A percentile compares a stretch with the other conserved stretches of the same genome.
These are phyloP conservation scores for Chenopodium quinoa DNA, from an alignment of 148 eudicot genomes.

Conservation along the genomic window DNA sequence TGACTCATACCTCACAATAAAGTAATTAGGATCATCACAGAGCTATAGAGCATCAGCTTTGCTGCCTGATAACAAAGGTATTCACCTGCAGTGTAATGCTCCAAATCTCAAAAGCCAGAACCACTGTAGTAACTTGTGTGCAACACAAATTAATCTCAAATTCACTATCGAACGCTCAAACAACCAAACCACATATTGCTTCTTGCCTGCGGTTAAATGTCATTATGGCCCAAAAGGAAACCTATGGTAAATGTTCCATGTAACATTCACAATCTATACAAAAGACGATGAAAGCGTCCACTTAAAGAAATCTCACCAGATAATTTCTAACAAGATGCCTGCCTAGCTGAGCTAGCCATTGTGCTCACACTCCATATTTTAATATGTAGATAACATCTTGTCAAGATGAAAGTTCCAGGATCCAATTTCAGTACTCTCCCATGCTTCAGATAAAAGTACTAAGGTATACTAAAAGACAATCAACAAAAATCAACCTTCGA, in stretches of 20 bases:
- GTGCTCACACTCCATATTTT: background rate
- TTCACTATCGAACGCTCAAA: background rate
- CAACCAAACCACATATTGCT: background rate
- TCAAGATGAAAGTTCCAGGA: background rate
- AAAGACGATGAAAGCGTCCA: background rate
- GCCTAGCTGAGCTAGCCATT: background rate
- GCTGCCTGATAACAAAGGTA: constrained; percentile 5
- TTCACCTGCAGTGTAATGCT: background rate
- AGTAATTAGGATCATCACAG: background rate
- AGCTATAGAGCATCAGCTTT: background rate
- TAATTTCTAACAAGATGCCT: background rate
- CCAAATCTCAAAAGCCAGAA: background rate
- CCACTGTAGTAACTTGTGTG: background rate
- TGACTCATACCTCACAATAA: constrained; percentile 2
- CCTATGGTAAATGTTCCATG: background rate
- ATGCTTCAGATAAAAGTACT: constrained; percentile 3
- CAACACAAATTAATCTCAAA: background rate
- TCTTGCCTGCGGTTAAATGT: background rate
- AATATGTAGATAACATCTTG: background rate
- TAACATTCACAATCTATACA: background rate
- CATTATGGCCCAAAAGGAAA: background rate
- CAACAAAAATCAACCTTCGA: background rate
- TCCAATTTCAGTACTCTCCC: background rate
- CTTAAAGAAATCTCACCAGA: background rate
- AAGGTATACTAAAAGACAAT: background rate